Evolutionary conservation across 1,284 basidiomycete species (phyloP), one percentile per base, ranked within the genome.

Genomic region (Tranzscheliella williamsii): DNA sequence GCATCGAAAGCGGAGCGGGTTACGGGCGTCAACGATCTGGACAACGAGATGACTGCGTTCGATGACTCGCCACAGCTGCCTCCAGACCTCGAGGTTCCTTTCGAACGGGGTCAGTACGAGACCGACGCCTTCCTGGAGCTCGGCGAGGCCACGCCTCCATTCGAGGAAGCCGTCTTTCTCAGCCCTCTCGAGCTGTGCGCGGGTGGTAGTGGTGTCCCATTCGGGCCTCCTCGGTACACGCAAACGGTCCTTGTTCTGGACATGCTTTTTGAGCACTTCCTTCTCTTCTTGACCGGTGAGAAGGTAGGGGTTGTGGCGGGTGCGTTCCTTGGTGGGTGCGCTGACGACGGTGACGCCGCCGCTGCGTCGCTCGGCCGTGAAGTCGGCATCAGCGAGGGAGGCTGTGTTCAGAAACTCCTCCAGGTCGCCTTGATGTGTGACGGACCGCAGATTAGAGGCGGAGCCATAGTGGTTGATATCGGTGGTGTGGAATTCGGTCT

Each of bases 331-430:
- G 37, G 49, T 54, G 31, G 81, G 82, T 85, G 70, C 84, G 52
- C 87, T 86, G 45, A 98, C 86, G 49, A 99, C 88, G 72, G 90
- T 90, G 57, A 95, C 85, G 32, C 58, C 58, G 15, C 20, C 30
- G 79, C 93, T 97, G 47, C 91, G 84, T 42, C 91, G 85, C 78
- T 97, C 95, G 89, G 75, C 95, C n/a, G 91, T 92, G 75, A 99
- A 99, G 72, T 99, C 91, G 13, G 87, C 88, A 42, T 90, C 94
- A 17, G 95, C 95, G 40, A 99, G 81, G 62, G 91, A 88, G 4
- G 95, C 95, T 16, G 91, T 96, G 76, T 86, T 94, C 53, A 99
- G 80, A 78, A 99, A 98, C 78, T 94, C 92, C 69, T 97, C 94
- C 22, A 99, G 82, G 80, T 96, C 92, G 51, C 86, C 83, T 80